A percentile compares a stretch with the other conserved stretches of the same genome.
Conservation (phyloP, 2,329 filamentous ascomycete genomes). For the Fusarium sublunatum region DNA sequence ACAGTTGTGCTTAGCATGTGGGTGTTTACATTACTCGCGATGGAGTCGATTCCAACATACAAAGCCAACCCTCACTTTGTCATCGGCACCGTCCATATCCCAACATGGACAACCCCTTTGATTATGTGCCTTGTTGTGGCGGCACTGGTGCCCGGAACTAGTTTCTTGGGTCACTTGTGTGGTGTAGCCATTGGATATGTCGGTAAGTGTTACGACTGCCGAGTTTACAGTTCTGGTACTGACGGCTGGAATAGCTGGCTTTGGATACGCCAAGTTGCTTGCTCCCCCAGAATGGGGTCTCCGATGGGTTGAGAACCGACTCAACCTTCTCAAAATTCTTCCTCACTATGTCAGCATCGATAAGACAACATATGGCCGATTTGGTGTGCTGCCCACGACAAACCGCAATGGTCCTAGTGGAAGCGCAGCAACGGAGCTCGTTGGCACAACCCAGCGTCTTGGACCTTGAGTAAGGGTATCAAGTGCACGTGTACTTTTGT, state of each 20-base stretch:
- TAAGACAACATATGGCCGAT: constrained; percentile 94
- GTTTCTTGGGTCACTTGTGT: constrained; percentile 86
- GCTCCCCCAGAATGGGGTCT: constrained; percentile 90
- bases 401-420: constrained; percentile 52
- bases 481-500: constrained; percentile 20
- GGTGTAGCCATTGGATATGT: constrained; percentile 87
- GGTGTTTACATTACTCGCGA: constrained; percentile 88
- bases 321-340: constrained; percentile 84
- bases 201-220: constrained; percentile 66
- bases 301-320: constrained; percentile 86
- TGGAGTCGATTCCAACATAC: constrained; percentile 88
- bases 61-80: constrained; percentile 82
- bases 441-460: constrained; percentile 72
- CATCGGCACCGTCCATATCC: constrained; percentile 73
- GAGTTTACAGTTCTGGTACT: background rate
- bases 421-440: constrained; percentile 67
- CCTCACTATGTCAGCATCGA: constrained; percentile 95
- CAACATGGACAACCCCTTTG: constrained; percentile 93
- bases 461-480: constrained; percentile 65
- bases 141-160: constrained; percentile 82
- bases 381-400: constrained; percentile 81
- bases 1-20: constrained; percentile 72
- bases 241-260: constrained; percentile 67
- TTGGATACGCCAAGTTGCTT: constrained; percentile 89
- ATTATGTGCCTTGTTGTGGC: constrained; percentile 78